Evolutionary conservation across 768 basidiomycete genomes (phyloP).

Genomic region (Boletus bicolor): DNA sequence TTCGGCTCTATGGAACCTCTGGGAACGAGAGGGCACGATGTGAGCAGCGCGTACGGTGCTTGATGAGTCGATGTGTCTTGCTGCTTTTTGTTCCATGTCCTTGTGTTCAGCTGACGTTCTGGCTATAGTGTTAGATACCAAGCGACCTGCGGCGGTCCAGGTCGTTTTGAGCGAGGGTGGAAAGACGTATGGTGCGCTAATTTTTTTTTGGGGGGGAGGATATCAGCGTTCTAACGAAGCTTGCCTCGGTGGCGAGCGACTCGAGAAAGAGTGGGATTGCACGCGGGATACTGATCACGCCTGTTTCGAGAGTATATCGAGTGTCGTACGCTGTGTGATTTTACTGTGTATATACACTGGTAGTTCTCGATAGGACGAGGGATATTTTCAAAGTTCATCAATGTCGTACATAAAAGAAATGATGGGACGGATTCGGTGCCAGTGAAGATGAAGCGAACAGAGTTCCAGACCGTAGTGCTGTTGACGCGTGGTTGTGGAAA

Average conservation of each 20-base stretch:
- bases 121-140: conserved; percentile 53
- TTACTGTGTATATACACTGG: too few relatives aligned
- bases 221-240: not conserved
- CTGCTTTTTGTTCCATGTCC: not conserved
- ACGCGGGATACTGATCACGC: conserved; percentile 24
- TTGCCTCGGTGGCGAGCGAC: not conserved
- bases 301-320: not conserved
- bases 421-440: conserved; percentile 19
- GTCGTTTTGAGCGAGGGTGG: conserved; percentile 50
- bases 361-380: too few relatives aligned
- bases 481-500: conserved; percentile 30
- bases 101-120: not conserved
- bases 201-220: not conserved
- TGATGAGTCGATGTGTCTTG: not conserved
- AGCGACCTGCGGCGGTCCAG: conserved; percentile 72
- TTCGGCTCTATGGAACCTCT: conserved; percentile 51
- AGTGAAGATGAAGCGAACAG: conserved; percentile 55
- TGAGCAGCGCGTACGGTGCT: conserved; percentile 46
- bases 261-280: too few relatives aligned
- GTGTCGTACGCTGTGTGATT: too few relatives aligned
- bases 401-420: not conserved
- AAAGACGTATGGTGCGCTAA: conserved; percentile 55
- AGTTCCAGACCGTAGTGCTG: conserved; percentile 43
- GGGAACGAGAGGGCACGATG: conserved; percentile 60
- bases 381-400: not conserved